Evolutionary conservation across 805 yeast genomes (phyloP).

Genomic region (Candida adriatica): DNA sequence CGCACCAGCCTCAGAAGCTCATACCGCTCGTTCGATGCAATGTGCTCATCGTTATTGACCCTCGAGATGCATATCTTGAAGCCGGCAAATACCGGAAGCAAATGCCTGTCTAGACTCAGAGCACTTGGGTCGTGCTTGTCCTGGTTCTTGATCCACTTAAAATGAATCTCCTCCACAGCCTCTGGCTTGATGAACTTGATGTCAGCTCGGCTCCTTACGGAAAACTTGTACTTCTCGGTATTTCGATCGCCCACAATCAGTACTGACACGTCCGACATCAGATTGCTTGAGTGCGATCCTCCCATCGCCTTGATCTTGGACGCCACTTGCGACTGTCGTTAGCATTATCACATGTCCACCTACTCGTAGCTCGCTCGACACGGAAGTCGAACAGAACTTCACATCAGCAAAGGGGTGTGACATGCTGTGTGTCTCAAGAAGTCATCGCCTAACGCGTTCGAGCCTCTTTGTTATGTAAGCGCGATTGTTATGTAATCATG

Average conservation of each 20-base stretch:
- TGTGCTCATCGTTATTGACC: slow-evolving; percentile 18
- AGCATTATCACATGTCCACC: slow-evolving; percentile 2
- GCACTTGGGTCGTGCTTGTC: slow-evolving; percentile 25
- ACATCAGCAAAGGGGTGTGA: slow-evolving; percentile 16
- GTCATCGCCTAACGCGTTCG: no score
- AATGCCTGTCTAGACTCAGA: slow-evolving; percentile 21
- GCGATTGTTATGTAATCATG: no score
- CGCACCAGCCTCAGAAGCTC: slow-evolving; percentile 30
- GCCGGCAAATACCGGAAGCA: slow-evolving; percentile 39
- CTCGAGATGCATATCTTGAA: slow-evolving; percentile 32
- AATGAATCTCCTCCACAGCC: slow-evolving; percentile 37
- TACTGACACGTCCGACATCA: slow-evolving; percentile 54
- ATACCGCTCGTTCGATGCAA: slow-evolving; percentile 23
- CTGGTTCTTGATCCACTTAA: slow-evolving; percentile 47
- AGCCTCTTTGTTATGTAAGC: no score
- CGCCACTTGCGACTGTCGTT: slow-evolving; percentile 29
- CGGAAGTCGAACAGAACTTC: slow-evolving; percentile 23
- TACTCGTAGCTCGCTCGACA: slow-evolving; percentile 17
- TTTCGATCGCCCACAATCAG: slow-evolving; percentile 52
- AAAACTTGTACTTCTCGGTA: slow-evolving; percentile 49
- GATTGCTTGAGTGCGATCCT: slow-evolving; percentile 47
- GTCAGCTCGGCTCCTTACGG: slow-evolving; percentile 47
- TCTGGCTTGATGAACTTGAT: slow-evolving; percentile 46
- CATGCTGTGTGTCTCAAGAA: no score
- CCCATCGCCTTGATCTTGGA: slow-evolving; percentile 48